Base-by-base conservation (phyloP, 257 asterid genomes). In the Solanum rostratum region DNA sequence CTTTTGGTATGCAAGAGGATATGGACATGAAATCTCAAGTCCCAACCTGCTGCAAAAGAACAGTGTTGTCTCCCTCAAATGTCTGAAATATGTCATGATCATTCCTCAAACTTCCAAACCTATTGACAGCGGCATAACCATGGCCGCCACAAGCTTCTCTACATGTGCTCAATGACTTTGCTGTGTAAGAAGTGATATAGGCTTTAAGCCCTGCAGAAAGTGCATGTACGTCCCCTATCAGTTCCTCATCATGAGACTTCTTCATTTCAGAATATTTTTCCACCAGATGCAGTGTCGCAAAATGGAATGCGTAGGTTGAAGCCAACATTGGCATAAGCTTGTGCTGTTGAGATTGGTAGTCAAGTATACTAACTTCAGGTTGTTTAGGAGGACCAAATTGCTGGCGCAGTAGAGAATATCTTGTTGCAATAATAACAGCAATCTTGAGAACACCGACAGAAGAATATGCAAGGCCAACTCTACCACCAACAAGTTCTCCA, bases 111-210 rank as follows among this genome's bases (percentile, higher is more conserved):
- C 92, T 92, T 29, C 98, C 99, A 86, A 96, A 96, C 85, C 98
- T 86, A 82, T 96, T 96, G 52, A 96, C 97, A 82, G 99, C 98
- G 24, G 99, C 99, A 89, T 96, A 96, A 83, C 99, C 99, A 88
- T 96, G 99, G 57, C 99, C 99, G 43, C 99, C 99, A 89, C 98
- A 95, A 83, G 99, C 90, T 90, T 96, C 99, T 89, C 98, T 90
- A 86, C 99, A 97, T 57, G 87, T 89, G 88, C 98, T 97, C 90
- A 97, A 85, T 22, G 99, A 92, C 84, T 91, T 94, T 15, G 93
- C 94, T 20, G 98, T 95, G 85, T 88, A 97, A 85, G 98, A 90
- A 84, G 99, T 97, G 79, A 97, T 89, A 84, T 97, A 97, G n/a
- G 99, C 92, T 91, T 97, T 97, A 9, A 97, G 92, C 22, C 99